phyloP scores from a whole-genome alignment of 208 protist species.

The Leishmania arabica region DNA sequence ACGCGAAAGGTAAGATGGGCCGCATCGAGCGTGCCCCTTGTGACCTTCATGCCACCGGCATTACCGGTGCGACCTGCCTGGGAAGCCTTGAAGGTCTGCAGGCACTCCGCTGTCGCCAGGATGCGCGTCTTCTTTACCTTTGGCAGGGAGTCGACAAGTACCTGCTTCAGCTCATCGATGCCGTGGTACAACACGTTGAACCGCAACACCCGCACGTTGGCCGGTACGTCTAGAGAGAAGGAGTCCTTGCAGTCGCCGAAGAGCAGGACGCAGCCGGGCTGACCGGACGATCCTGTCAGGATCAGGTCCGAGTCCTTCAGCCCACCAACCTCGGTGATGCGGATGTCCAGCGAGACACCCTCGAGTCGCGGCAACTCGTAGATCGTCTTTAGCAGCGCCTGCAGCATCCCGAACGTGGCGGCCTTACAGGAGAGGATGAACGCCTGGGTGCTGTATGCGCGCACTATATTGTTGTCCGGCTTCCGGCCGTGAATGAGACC shows the following conservation, averaged over 20 bases:
- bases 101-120: constrained; percentile 69
- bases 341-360: constrained; percentile 72
- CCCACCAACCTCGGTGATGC: constrained; percentile 78
- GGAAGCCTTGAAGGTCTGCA: constrained; percentile 85
- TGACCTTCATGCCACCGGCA: constrained; percentile 83
- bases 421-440: constrained; percentile 82
- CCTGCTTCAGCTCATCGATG: constrained; percentile 82
- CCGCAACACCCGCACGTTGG: constrained; percentile 65
- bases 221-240: constrained; percentile 68
- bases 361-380: constrained; percentile 86
- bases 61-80: constrained; percentile 84
- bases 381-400: constrained; percentile 86
- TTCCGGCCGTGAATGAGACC: constrained; percentile 83
- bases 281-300: constrained; percentile 54
- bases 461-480: constrained; percentile 86
- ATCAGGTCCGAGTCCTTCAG: constrained; percentile 72
- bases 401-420: constrained; percentile 90
- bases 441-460: constrained; percentile 64
- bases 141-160: constrained; percentile 70
- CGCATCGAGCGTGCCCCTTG: constrained; percentile 72
- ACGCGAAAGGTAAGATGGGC: constrained; percentile 71
- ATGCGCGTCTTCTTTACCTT: constrained; percentile 73
- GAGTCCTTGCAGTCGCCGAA: constrained; percentile 78
- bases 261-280: constrained; percentile 81
- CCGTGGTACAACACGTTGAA: constrained; percentile 91